Base-by-base conservation (phyloP, 2,329 filamentous ascomycete species). In the Chrysoporthe deuterocubensis region DNA sequence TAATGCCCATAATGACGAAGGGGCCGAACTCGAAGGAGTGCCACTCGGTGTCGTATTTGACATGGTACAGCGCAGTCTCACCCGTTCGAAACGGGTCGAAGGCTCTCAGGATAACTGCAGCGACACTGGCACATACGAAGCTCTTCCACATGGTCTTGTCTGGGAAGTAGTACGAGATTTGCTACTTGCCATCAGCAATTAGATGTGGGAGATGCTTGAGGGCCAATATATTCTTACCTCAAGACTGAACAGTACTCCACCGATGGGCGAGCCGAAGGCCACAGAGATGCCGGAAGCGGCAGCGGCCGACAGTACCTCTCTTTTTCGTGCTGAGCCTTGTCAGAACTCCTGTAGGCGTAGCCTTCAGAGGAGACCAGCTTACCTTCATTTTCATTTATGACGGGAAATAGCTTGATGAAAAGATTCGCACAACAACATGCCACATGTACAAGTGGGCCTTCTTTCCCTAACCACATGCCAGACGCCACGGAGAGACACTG, bases 91-190 rank as follows among this genome's bases (percentile, higher is more conserved):
- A 97, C 4, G 96, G 96, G 76, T 99, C 96, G 70, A 97, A 87
- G 5, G 93, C 93, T 78, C 98, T 95, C 4, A 99, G 84, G 16
- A 94, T 93, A 48, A 98, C 93, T 21, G 96, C 95, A 18, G 94
- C 96, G n/a, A 97, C 93, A 94, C 98, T 98, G 76, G 96, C 96
- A 75, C 96, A 98, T 52, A 99, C 96, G 76, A 99, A 99, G 75
- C 94, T 97, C 78, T 97, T 96, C 96, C 96, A 99, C 96, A 99
- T 98, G 11, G 96, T 98, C 80, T 98, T 98, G 80, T 98, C 95
- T 0, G 96, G 95, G 73, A 98, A 98, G 79, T 97, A 98, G 78
- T 97, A 98, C 0, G 94, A 97, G 2, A 98, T 83, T 85, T 97
- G 93, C 87, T 92, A 68, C n/a, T 34, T 4, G 42, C 7, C 40